These are phyloP conservation scores for Avicennia marina DNA, from an alignment of 257 asterid genomes.

Conservation along the genomic window DNA sequence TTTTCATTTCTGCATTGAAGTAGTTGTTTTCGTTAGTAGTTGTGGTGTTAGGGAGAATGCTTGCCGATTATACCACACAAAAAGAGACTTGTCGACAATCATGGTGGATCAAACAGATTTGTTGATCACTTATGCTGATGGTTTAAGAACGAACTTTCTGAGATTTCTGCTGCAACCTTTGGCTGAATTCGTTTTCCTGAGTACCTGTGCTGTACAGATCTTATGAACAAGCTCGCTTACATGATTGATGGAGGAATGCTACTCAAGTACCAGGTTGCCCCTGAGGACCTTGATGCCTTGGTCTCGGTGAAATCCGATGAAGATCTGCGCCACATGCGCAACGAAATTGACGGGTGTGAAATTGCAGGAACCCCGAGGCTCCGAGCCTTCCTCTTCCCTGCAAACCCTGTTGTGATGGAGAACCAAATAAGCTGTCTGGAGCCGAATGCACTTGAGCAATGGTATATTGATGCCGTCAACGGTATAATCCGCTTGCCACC, in stretches of 20 bases:
- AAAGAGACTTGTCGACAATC: neutral
- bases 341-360: slow-evolving; percentile 51
- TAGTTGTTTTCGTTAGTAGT: too few relatives aligned
- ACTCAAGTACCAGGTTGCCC: slow-evolving; percentile 66
- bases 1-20: too few relatives aligned
- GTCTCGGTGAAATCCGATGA: slow-evolving; percentile 71
- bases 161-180: neutral
- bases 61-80: neutral
- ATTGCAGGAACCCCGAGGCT: slow-evolving; percentile 43
- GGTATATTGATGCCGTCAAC: slow-evolving; percentile 70
- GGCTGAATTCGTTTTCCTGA: neutral
- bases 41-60: too few relatives aligned
- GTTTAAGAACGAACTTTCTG: neutral
- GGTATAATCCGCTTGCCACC: slow-evolving; percentile 36
- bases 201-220: slow-evolving; percentile 34
- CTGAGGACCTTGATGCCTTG: slow-evolving; percentile 85
- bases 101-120: too few relatives aligned
- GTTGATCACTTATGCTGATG: too few relatives aligned
- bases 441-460: slow-evolving; percentile 49
- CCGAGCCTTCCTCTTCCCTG: slow-evolving; percentile 70
- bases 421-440: slow-evolving; percentile 22
- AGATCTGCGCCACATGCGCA: slow-evolving; percentile 73
- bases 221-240: slow-evolving; percentile 71
- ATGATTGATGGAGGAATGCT: slow-evolving; percentile 60
- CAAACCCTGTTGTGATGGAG: slow-evolving; percentile 30